These are phyloP conservation scores for Mycena leptocephala DNA, from an alignment of 768 basidiomycete genomes.

Conservation along the genomic window DNA sequence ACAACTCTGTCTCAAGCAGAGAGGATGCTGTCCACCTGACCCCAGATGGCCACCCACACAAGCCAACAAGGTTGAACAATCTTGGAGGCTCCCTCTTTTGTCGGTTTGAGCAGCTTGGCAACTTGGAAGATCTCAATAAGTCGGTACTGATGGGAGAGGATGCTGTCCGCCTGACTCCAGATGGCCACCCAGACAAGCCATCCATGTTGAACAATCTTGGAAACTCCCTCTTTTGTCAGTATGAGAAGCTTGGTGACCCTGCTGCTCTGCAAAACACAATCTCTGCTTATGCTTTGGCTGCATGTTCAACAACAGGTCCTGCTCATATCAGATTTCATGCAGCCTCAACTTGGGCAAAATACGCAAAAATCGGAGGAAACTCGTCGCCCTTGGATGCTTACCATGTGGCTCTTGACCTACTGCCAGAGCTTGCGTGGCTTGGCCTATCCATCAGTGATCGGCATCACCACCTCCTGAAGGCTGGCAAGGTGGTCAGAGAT, in stretches of 20 bases:
- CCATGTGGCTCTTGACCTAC: constrained; percentile 30
- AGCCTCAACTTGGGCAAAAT: background rate
- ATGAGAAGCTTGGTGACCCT: constrained; percentile 20
- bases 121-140: constrained; percentile 41
- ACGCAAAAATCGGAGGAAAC: background rate
- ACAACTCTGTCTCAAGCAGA: too few relatives aligned
- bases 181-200: constrained; percentile 23
- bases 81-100: too few relatives aligned
- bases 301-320: background rate
- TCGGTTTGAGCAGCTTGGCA: constrained; percentile 10
- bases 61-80: too few relatives aligned
- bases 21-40: too few relatives aligned
- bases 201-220: constrained; percentile 10
- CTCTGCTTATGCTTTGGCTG: constrained; percentile 9
- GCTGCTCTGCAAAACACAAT: constrained; percentile 35
- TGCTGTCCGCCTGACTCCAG: constrained; percentile 24
- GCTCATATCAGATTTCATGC: background rate
- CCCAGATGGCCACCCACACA: background rate
- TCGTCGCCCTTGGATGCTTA: constrained; percentile 26
- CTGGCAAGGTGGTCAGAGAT: constrained; percentile 9
- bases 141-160: constrained; percentile 9
- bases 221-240: constrained; percentile 11
- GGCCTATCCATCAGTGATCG: constrained; percentile 32
- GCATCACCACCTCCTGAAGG: constrained; percentile 22
- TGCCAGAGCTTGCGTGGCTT: constrained; percentile 35